Percentiles rank a stretch among this genome's conserved stretches.
phyloP scores from a whole-genome alignment of 129 eudicot species.

The Helianthus annuus region DNA sequence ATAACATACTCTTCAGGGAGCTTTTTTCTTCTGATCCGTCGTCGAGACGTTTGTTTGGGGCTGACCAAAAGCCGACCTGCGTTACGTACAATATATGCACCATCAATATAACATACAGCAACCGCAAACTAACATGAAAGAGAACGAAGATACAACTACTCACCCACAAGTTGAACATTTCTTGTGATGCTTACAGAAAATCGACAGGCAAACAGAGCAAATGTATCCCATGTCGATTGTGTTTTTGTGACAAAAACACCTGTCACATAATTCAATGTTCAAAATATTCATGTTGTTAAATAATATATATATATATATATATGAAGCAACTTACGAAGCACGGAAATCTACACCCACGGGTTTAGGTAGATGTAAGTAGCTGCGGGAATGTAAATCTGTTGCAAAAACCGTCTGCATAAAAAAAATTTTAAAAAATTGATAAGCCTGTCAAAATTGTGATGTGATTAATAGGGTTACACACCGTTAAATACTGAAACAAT shows the following conservation, averaged over 20 bases:
- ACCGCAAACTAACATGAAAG: neutral
- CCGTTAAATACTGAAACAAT: slow-evolving; percentile 79
- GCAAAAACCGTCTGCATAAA: slow-evolving; percentile 81
- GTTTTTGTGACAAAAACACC: slow-evolving; percentile 95
- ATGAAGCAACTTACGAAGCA: slow-evolving; percentile 77
- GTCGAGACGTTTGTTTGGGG: slow-evolving; percentile 54
- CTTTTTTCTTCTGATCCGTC: slow-evolving; percentile 56
- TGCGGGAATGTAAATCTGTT: slow-evolving; percentile 91
- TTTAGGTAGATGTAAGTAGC: slow-evolving; percentile 82
- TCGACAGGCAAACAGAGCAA: slow-evolving; percentile 92
- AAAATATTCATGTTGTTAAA: neutral
- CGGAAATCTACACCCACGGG: slow-evolving; percentile 95
- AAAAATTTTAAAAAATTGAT: neutral
- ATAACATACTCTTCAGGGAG: slow-evolving; percentile 25
- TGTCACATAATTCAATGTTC: slow-evolving; percentile 27
- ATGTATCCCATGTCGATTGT: slow-evolving; percentile 96
- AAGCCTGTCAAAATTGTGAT: neutral
- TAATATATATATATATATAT: neutral
- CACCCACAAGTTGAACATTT: slow-evolving; percentile 97
- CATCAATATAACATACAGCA: neutral
- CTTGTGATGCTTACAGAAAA: slow-evolving; percentile 91
- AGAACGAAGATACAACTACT: slow-evolving; percentile 27
- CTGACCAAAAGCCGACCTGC: slow-evolving; percentile 86
- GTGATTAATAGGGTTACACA: slow-evolving; percentile 27
- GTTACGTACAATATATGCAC: slow-evolving; percentile 10